Base-by-base conservation (phyloP, 139 green algal genomes). In the Chlamydomonas schloesseri region DNA sequence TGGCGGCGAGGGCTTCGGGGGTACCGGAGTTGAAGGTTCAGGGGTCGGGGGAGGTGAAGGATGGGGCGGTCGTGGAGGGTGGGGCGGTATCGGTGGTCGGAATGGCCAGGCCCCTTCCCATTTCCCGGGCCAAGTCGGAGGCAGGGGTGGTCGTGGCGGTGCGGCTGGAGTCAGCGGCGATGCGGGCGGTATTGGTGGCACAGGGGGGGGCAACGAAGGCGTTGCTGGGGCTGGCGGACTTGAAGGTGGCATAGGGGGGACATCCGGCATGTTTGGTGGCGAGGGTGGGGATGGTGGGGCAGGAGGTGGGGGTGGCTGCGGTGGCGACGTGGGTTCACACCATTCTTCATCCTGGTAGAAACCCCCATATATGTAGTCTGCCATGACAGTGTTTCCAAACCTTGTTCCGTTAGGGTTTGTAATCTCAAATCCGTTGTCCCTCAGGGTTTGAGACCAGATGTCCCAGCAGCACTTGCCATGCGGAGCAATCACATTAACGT, bases 381-480 rank as follows among this genome's bases (percentile, higher is more conserved):
- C 31, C 24, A 17, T 34, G 33, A 23, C n/a, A n/a, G n/a, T 81
- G 3, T 20, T 24, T 13, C 26, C 9, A 29, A 10, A 37, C 0
- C 13, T 26, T 23, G 6, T 1, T 3, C 42, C 64, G 26, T 29
- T 8, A 0, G 37, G 60, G 6, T 42, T 28, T 0, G 50, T 0
- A 1, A 62, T 42, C 0, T 6, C 62, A 60, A 50, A n/a, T n/a
- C n/a, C 46, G 36, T 73, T 65, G 15, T n/a, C 42, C 8, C 23
- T 29, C 0, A 75, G 6, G 2, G 53, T 46, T 13, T 26, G 26
- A 1, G 23, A 50, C 18, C 14, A 84, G 14, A 1, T 33, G 78
- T 84, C 64, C 64, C 64, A 84, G 42, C 78, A 84, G 46, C 78
- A 84, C 64, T 83, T 60, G 23, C 60, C 60, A 26, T 83, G 50